These are phyloP conservation scores for Colletotrichum echinochloae DNA, from an alignment of 2,329 filamentous ascomycete genomes.

Conservation along the genomic window DNA sequence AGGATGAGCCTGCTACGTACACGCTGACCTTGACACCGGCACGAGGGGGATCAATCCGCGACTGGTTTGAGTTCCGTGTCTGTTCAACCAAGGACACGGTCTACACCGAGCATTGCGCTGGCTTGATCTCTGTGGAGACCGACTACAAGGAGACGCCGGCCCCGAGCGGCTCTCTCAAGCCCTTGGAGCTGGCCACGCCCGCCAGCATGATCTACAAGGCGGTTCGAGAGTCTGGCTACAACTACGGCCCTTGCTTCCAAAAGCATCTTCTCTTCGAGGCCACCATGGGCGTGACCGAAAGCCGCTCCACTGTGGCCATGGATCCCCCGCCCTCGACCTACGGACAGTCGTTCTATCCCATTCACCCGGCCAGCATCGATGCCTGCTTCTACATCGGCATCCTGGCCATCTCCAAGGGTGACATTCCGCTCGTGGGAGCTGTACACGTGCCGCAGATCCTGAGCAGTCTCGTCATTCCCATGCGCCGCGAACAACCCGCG, in stretches of 20 bases:
- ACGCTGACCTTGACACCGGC: not conserved
- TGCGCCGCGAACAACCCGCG: not conserved
- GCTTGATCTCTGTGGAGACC: no score
- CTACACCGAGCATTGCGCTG: no score
- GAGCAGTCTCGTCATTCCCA: not conserved
- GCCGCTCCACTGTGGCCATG: not conserved
- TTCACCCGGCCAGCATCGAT: constrained; percentile 19
- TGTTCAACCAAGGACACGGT: not conserved
- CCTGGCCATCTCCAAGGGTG: constrained; percentile 41
- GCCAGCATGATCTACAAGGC: constrained; percentile 20
- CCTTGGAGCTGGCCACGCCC: constrained; percentile 1
- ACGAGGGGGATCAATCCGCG: not conserved
- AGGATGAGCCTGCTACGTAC: not conserved
- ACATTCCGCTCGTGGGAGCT: constrained; percentile 8
- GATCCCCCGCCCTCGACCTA: constrained; percentile 1
- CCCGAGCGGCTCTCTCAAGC: not conserved
- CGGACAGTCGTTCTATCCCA: constrained; percentile 21
- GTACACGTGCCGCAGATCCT: constrained; percentile 2
- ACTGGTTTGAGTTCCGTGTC: not conserved
- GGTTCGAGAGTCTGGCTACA: constrained; percentile 5
- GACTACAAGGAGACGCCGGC: no score
- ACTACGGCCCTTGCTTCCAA: constrained; percentile 19
- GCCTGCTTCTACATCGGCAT: constrained; percentile 33
- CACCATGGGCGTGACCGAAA: not conserved
- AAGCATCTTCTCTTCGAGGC: constrained; percentile 20